phyloP scores from a whole-genome alignment of 2,329 filamentous ascomycete species.

The Dactylonectria macrodidyma region DNA sequence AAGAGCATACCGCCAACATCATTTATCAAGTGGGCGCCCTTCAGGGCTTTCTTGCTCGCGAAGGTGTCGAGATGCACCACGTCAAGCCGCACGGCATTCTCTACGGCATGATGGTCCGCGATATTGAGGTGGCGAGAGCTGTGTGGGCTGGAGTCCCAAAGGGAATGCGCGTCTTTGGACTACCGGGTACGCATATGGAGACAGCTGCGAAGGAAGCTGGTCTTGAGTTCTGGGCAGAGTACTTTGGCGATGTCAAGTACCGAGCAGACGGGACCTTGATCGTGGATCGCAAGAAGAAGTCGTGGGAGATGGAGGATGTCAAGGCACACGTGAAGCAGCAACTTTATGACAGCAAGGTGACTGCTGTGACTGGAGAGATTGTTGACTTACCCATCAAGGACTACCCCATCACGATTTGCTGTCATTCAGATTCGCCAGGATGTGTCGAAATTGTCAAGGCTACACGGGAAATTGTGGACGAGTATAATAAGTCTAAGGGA shows the following conservation, averaged over 20 bases:
- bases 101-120: constrained; percentile 49
- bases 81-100: constrained; percentile 46
- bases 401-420: constrained; percentile 60
- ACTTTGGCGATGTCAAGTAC: constrained; percentile 49
- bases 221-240: constrained; percentile 47
- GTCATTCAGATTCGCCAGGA: constrained; percentile 63
- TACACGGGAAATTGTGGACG: constrained; percentile 56
- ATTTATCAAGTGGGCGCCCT: constrained; percentile 38
- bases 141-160: constrained; percentile 45
- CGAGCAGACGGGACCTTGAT: constrained; percentile 42
- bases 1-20: constrained; percentile 37
- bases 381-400: constrained; percentile 57
- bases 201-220: constrained; percentile 41
- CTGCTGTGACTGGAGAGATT: constrained; percentile 56
- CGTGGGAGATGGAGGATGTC: constrained; percentile 55
- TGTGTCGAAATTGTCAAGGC: constrained; percentile 60
- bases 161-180: constrained; percentile 45
- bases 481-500: constrained; percentile 53
- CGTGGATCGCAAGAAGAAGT: constrained; percentile 69
- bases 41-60: constrained; percentile 31
- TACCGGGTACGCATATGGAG: constrained; percentile 48
- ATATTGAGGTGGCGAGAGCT: constrained; percentile 42
- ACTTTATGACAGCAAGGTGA: constrained; percentile 57
- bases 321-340: constrained; percentile 59
- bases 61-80: constrained; percentile 37